Evolutionary conservation across 75 land plant genomes (phyloP).

Genomic region (Sequoiadendron giganteum): DNA sequence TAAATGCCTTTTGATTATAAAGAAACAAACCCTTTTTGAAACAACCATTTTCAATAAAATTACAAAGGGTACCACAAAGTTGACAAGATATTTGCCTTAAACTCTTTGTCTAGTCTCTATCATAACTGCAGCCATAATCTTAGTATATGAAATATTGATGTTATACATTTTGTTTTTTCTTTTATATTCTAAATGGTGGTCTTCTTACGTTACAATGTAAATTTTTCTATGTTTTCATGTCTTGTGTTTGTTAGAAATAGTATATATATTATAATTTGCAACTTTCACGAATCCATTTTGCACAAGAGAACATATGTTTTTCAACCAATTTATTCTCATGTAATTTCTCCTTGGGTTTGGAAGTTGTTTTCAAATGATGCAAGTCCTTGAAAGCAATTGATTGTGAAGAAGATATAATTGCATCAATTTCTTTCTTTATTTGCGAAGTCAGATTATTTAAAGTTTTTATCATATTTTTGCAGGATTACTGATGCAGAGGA

Average conservation of each 20-base stretch:
- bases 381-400: background rate
- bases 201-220: background rate
- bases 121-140: background rate
- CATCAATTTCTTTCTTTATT: background rate
- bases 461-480: background rate
- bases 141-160: background rate
- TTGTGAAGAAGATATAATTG: background rate
- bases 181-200: background rate
- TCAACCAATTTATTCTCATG: background rate
- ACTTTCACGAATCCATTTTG: background rate
- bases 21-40: background rate
- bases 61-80: background rate
- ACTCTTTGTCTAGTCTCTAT: background rate
- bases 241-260: background rate
- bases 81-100: background rate
- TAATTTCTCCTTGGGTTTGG: background rate
- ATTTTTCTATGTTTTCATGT: background rate
- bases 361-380: background rate
- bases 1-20: background rate
- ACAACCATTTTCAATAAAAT: background rate
- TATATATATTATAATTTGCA: background rate
- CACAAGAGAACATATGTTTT: background rate
- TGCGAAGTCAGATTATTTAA: background rate
- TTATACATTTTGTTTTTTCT: background rate
- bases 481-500: slow-evolving; percentile 97